phyloP scores from a whole-genome alignment of 208 protist species.

The Naegleria gruberi region DNA sequence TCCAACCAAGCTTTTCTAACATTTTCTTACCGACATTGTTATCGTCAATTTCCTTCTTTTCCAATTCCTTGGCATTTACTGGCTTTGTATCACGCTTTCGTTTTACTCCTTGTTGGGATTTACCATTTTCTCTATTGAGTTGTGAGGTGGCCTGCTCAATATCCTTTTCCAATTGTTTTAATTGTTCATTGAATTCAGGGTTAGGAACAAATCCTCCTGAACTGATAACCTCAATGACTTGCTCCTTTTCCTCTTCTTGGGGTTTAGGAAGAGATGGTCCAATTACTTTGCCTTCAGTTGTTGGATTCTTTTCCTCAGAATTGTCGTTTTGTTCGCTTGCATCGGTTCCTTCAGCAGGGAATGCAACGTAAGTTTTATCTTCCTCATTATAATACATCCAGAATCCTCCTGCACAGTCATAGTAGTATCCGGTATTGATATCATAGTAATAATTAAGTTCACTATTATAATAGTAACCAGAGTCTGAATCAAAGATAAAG shows the following conservation, averaged over 20 bases:
- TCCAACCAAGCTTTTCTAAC: slow-evolving; percentile 8
- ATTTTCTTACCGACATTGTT: slow-evolving; percentile 20
- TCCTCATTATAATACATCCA: slow-evolving; percentile 15
- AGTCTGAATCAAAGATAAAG: neutral
- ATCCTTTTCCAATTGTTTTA: neutral
- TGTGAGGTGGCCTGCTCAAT: neutral
- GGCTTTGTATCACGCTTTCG: neutral
- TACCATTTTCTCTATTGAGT: neutral
- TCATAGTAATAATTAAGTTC: slow-evolving; percentile 2
- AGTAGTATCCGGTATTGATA: neutral
- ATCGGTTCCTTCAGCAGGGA: neutral
- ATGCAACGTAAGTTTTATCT: neutral
- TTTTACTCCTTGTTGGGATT: neutral
- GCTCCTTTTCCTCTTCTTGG: neutral
- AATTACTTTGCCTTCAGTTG: neutral
- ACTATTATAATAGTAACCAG: slow-evolving; percentile 14
- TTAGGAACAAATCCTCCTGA: neutral
- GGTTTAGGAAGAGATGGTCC: neutral
- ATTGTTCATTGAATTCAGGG: neutral
- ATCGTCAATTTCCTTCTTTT: neutral
- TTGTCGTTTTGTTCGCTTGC: neutral
- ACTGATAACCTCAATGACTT: neutral
- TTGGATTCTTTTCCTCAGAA: neutral
- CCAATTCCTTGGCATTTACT: neutral
- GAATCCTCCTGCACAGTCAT: neutral